Conservation (phyloP, 2,329 filamentous ascomycete species). For the Lasiodiplodia gonubiensis region DNA sequence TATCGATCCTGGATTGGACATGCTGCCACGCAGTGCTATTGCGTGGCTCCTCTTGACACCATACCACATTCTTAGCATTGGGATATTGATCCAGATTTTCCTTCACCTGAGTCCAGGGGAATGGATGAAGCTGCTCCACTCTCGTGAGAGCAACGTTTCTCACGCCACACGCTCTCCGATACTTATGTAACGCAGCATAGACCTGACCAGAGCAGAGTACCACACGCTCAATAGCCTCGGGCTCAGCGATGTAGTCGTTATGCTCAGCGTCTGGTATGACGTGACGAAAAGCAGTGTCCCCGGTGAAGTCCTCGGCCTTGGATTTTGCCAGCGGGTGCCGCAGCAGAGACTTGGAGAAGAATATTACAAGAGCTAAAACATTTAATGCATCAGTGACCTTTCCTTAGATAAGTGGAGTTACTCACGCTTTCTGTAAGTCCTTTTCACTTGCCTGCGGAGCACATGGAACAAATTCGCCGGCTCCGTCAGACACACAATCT, state of each 20-base stretch:
- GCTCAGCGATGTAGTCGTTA: constrained; percentile 72
- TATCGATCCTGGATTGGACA: constrained; percentile 97
- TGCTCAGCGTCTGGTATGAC: constrained; percentile 92
- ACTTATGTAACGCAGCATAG: constrained; percentile 86
- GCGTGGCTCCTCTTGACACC: constrained; percentile 95
- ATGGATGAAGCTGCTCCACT: constrained; percentile 96
- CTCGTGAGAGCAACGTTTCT: constrained; percentile 93
- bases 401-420: too few species aligned
- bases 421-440: constrained; percentile 90
- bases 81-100: constrained; percentile 97
- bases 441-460: constrained; percentile 95
- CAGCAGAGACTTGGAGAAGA: constrained; percentile 97
- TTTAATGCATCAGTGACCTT: too few species aligned
- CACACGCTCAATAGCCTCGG: constrained; percentile 90
- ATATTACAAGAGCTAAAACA: constrained; percentile 73
- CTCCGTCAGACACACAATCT: constrained; percentile 96
- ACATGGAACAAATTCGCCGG: constrained; percentile 97
- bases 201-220: constrained; percentile 95
- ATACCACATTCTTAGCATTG: constrained; percentile 96
- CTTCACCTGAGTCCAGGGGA: constrained; percentile 96
- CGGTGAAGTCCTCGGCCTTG: constrained; percentile 85
- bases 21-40: constrained; percentile 98
- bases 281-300: constrained; percentile 93
- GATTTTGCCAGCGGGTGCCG: constrained; percentile 93
- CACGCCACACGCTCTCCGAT: constrained; percentile 84